Evolutionary conservation across 1,139 yeast species (phyloP).

Genomic region (Meyerozyma carpophila): DNA sequence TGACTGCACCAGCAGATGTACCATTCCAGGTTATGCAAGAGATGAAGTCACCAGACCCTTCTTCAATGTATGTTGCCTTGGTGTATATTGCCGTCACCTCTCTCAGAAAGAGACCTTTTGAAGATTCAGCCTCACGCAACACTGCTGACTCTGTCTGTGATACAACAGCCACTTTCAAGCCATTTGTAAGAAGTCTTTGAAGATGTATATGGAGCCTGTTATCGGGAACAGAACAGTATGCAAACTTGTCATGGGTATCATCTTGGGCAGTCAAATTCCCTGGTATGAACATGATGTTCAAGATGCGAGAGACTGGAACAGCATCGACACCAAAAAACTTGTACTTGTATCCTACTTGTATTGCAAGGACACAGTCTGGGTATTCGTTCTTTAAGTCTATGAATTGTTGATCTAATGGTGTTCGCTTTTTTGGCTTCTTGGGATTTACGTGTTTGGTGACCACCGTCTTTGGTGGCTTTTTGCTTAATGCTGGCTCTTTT

Average conservation of each 20-base stretch:
- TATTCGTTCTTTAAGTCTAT: constrained; percentile 55
- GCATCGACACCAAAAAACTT: constrained; percentile 88
- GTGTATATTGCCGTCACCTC: constrained; percentile 71
- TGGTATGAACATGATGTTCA: constrained; percentile 68
- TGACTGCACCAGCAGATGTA: constrained; percentile 43
- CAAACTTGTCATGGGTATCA: constrained; percentile 50
- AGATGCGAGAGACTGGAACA: constrained; percentile 51
- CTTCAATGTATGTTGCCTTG: constrained; percentile 67
- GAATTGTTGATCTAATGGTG: constrained; percentile 80
- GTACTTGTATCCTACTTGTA: constrained; percentile 90
- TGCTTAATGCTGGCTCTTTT: neutral
- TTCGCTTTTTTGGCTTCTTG: constrained; percentile 22
- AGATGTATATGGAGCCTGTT: constrained; percentile 68
- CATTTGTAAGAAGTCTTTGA: constrained; percentile 56
- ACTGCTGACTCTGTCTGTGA: constrained; percentile 83
- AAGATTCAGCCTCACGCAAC: constrained; percentile 41
- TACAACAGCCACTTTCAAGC: constrained; percentile 79
- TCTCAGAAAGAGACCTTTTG: constrained; percentile 52
- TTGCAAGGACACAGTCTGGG: constrained; percentile 63
- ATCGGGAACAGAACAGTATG: constrained; percentile 84
- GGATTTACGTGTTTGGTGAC: constrained; percentile 1
- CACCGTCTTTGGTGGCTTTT: neutral
- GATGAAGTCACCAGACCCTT: constrained; percentile 23
- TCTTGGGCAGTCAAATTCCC: constrained; percentile 54
- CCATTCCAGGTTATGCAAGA: constrained; percentile 21